phyloP scores from a whole-genome alignment of 768 basidiomycete species.

The Pluteus cervinus region DNA sequence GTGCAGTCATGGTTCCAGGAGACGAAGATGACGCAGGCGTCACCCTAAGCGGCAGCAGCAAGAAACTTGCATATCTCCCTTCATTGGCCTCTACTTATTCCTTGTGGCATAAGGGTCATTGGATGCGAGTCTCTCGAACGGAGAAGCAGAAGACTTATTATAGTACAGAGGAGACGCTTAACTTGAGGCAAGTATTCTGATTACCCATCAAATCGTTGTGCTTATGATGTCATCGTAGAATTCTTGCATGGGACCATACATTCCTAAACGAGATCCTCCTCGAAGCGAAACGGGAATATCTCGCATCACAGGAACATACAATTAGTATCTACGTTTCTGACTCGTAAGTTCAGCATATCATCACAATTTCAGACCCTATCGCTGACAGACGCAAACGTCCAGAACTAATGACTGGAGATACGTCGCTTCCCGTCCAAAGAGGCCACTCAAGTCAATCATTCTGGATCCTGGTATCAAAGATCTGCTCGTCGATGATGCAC shows the following conservation, averaged over 20 bases:
- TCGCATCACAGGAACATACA: slow-evolving; percentile 41
- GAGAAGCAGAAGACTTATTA: slow-evolving; percentile 24
- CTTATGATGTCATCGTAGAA: slow-evolving; percentile 27
- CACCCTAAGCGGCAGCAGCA: slow-evolving; percentile 15
- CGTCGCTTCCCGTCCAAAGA: slow-evolving; percentile 54
- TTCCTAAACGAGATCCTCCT: slow-evolving; percentile 47
- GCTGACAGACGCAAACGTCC: background rate
- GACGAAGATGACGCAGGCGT: slow-evolving; percentile 26
- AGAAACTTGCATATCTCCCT: slow-evolving; percentile 39
- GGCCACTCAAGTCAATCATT: slow-evolving; percentile 61
- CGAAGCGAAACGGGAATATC: slow-evolving; percentile 48
- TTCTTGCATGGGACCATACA: slow-evolving; percentile 39
- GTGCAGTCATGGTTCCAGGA: slow-evolving; percentile 28
- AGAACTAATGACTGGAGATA: slow-evolving; percentile 43
- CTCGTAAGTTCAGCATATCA: slow-evolving; percentile 16
- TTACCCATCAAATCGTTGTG: background rate
- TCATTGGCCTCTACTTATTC: slow-evolving; percentile 30
- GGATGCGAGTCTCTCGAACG: slow-evolving; percentile 31
- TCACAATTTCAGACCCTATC: background rate
- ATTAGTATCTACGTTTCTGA: slow-evolving; percentile 51
- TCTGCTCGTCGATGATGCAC: slow-evolving; percentile 58
- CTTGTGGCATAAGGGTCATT: slow-evolving; percentile 45
- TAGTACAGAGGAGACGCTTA: slow-evolving; percentile 30
- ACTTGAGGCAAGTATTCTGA: slow-evolving; percentile 31
- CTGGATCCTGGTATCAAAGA: slow-evolving; percentile 67